Base-by-base conservation (phyloP, 164 flowering plant species). In the Liriodendron chinense region DNA sequence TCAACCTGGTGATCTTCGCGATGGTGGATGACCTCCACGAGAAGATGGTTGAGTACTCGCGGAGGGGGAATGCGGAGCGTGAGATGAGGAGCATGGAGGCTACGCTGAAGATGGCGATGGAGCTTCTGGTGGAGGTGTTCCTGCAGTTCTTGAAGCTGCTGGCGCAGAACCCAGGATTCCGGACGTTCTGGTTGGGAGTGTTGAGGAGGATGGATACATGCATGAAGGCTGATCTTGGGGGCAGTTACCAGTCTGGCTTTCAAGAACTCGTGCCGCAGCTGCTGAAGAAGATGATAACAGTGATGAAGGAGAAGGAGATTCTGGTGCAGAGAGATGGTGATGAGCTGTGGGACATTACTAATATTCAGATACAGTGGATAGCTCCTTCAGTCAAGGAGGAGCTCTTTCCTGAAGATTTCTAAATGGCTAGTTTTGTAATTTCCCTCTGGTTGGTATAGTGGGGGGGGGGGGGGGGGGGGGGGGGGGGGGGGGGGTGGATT, bases 11-110 rank as follows among this genome's bases (percentile, higher is more conserved):
- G 66, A 80, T 94, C 9, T 94, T 94, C 62, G 92, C 98, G 0
- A 92, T 91, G 97, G 92, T 94, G 3, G 99, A 94, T 72, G 98
- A 96, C 80, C 72, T 94, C 48, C 96, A 94, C 53, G 98, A 94
- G 64, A 96, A 92, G 85, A 86, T 90, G 89, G 43, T 91, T 24
- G 96, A 91, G 76, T 93, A 93, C 72, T 92, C 98, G 2, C 85
- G 89, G 71, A 84, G 97, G 57, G 94, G 86, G 21, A 90, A 87
- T 53, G 78, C 93, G 9, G 90, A 88, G 81, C 84, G 81, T 83
- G 97, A 92, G 81, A 83, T 87, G 84, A 83, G 87, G 70, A 90
- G 96, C 72, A 91, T 92, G 96, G 97, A 88, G 76, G 91, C 89
- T 64, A 94, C 95, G 4, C 12, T 96, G 61, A 88, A 80, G 82